These are phyloP conservation scores for Phragmites australis DNA, from an alignment of 176 grass and related monocot species.

Conservation along the genomic window DNA sequence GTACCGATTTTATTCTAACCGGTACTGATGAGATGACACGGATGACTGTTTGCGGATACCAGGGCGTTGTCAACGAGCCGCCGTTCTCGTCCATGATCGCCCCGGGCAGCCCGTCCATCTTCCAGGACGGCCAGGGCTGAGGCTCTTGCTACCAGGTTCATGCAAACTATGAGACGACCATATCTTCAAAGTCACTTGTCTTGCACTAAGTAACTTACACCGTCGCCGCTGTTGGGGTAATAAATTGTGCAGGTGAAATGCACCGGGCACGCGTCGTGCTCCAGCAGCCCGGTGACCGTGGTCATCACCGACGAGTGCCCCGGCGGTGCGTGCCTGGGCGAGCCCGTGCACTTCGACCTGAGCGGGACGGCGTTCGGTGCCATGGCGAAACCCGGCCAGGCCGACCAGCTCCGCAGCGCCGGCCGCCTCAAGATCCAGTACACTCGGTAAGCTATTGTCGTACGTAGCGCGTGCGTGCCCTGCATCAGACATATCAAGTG, in stretches of 20 bases:
- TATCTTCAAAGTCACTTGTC: neutral
- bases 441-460: slow-evolving; percentile 20
- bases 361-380: slow-evolving; percentile 82
- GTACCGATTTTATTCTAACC: no score
- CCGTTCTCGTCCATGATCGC: slow-evolving; percentile 77
- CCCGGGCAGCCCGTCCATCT: slow-evolving; percentile 76
- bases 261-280: slow-evolving; percentile 50
- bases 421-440: slow-evolving; percentile 65
- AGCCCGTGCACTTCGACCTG: slow-evolving; percentile 78
- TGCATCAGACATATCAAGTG: neutral
- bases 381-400: slow-evolving; percentile 58
- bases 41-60: slow-evolving; percentile 89
- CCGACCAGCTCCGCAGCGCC: slow-evolving; percentile 60
- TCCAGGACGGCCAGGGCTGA: slow-evolving; percentile 62
- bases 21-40: no score
- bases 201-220: neutral
- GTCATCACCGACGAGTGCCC: slow-evolving; percentile 73
- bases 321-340: slow-evolving; percentile 32
- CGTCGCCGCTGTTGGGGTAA: neutral
- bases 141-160: slow-evolving; percentile 77
- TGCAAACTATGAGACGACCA: neutral
- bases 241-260: slow-evolving; percentile 51
- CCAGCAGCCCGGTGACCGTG: slow-evolving; percentile 53
- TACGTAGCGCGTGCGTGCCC: neutral
- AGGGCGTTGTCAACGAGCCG: slow-evolving; percentile 50